These are phyloP conservation scores for Hydrangea macrophylla DNA, from an alignment of 148 eudicot species.

Conservation along the genomic window DNA sequence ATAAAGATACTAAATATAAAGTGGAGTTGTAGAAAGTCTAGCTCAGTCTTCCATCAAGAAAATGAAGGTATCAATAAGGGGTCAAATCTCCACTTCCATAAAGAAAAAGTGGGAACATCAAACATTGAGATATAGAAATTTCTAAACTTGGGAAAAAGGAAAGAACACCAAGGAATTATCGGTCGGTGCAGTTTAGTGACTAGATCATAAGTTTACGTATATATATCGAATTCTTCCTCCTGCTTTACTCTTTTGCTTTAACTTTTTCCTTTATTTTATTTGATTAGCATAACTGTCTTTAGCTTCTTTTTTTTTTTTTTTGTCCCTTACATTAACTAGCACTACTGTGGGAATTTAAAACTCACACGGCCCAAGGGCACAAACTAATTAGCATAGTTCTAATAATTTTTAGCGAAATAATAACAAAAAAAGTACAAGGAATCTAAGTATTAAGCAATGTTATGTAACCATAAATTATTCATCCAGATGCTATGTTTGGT, in stretches of 20 bases:
- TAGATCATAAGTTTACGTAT: too few species aligned
- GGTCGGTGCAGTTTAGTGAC: too few species aligned
- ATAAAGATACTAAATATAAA: background rate
- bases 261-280: slow-evolving; percentile 17
- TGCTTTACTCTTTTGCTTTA: slow-evolving; percentile 30
- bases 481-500: too few species aligned
- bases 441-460: too few species aligned
- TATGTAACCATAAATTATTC: too few species aligned
- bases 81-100: slow-evolving; percentile 22
- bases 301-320: too few species aligned
- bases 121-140: slow-evolving; percentile 9
- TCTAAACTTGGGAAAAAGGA: slow-evolving; percentile 9
- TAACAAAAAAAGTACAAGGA: too few species aligned
- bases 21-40: background rate
- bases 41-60: background rate
- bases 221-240: slow-evolving; percentile 9
- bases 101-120: slow-evolving; percentile 26
- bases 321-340: background rate
- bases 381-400: too few species aligned
- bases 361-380: background rate
- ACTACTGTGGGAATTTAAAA: background rate
- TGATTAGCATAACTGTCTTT: slow-evolving; percentile 7
- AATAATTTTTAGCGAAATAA: background rate
- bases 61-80: background rate
- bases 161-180: slow-evolving; percentile 6